Evolutionary conservation across 2,329 filamentous ascomycete genomes (phyloP).

Genomic region (Dryadomyces quercivorus): DNA sequence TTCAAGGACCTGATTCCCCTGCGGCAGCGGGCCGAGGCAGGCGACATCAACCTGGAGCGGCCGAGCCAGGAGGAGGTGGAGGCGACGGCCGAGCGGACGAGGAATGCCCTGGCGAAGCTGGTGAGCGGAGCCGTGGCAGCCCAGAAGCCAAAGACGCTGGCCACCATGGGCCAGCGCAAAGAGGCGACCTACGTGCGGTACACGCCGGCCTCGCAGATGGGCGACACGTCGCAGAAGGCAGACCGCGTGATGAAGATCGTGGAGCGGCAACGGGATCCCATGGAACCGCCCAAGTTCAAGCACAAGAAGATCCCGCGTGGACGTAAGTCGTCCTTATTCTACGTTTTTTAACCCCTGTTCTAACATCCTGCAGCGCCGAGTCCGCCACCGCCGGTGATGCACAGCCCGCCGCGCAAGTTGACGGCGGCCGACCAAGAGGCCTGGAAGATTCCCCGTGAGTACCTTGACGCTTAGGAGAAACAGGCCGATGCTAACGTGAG

Average conservation of each 20-base stretch:
- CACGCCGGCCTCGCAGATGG: slow-evolving; percentile 95
- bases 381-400: slow-evolving; percentile 87
- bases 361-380: slow-evolving; percentile 46
- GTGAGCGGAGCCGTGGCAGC: slow-evolving; percentile 78
- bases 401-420: slow-evolving; percentile 85
- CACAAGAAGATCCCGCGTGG: slow-evolving; percentile 88
- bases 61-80: slow-evolving; percentile 77
- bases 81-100: slow-evolving; percentile 77
- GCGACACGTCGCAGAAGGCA: slow-evolving; percentile 71
- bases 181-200: slow-evolving; percentile 93
- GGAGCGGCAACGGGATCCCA: slow-evolving; percentile 75
- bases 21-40: slow-evolving; percentile 82
- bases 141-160: slow-evolving; percentile 93
- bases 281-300: slow-evolving; percentile 97
- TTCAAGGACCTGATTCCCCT: slow-evolving; percentile 96
- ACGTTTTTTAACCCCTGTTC: background rate
- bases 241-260: slow-evolving; percentile 99
- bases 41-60: slow-evolving; percentile 76
- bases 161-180: slow-evolving; percentile 49
- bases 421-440: slow-evolving; percentile 95
- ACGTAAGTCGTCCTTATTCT: slow-evolving; percentile 5
- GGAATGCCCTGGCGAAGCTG: slow-evolving; percentile 69
- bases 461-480: no score
- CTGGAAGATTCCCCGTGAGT: slow-evolving; percentile 62
- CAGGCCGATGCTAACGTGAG: slow-evolving; percentile 19